Evolutionary conservation across 257 asterid species (phyloP).

Genomic region (Solanum bukasovii): DNA sequence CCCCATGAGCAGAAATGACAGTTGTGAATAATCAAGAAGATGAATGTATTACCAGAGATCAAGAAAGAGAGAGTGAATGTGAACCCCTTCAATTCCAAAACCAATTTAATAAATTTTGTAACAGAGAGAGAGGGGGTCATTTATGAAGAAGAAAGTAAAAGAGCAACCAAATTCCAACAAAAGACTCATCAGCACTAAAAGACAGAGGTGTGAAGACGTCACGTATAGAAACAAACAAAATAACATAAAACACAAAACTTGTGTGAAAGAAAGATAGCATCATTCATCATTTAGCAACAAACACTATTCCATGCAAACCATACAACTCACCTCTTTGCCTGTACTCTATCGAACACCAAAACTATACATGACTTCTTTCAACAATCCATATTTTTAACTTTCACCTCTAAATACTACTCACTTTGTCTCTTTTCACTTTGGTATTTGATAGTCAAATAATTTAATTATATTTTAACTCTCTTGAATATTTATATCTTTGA

Average conservation of each 20-base stretch:
- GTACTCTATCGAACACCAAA: neutral
- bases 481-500: too few species aligned
- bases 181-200: neutral
- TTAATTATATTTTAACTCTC: too few species aligned
- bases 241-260: neutral
- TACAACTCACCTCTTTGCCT: constrained; percentile 3
- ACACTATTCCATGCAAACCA: neutral
- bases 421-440: too few species aligned
- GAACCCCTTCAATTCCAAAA: neutral
- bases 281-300: neutral
- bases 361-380: neutral
- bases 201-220: constrained; percentile 20
- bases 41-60: neutral
- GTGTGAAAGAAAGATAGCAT: neutral
- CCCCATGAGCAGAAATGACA: neutral
- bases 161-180: constrained; percentile 1
- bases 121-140: neutral
- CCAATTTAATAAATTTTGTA: neutral
- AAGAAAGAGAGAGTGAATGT: neutral
- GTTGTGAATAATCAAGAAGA: neutral
- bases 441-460: too few species aligned
- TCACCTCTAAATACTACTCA: neutral
- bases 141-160: neutral
- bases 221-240: constrained; percentile 24
- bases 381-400: neutral